Evolutionary conservation across 441 rosid genomes (phyloP).

Genomic region (Kokia cookei): DNA sequence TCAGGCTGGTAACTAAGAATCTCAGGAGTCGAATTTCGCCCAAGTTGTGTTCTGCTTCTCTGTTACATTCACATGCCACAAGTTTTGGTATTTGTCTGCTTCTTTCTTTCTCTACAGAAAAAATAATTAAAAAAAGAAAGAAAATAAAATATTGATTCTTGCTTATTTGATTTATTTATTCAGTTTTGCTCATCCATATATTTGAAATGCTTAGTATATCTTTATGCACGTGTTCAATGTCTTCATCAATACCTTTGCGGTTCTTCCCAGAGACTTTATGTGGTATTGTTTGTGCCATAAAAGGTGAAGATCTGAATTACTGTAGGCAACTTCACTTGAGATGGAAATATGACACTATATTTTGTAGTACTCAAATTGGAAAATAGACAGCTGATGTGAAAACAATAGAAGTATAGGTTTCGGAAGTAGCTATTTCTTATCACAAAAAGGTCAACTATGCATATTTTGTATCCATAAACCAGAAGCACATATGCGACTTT

Average conservation of each 20-base stretch:
- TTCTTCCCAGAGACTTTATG: background rate
- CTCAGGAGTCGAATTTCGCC: constrained; percentile 36
- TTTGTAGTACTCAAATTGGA: background rate
- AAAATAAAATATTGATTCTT: background rate
- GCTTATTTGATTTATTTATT: background rate
- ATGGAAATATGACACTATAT: background rate
- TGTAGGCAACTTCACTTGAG: background rate
- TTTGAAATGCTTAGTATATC: background rate
- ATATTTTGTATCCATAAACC: background rate
- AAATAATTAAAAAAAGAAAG: background rate
- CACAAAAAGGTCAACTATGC: background rate
- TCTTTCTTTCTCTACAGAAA: background rate
- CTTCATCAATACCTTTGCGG: background rate
- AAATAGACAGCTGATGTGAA: background rate
- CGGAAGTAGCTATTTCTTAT: background rate
- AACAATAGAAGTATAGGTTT: background rate
- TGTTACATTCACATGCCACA: constrained; percentile 82
- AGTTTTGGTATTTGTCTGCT: constrained; percentile 62
- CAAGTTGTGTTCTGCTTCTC: constrained; percentile 37
- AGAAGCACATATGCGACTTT: background rate
- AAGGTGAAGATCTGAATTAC: background rate
- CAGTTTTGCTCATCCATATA: background rate
- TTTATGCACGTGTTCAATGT: background rate
- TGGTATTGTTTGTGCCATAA: background rate
- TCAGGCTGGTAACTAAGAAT: constrained; percentile 39